Conservation (phyloP, 1,284 basidiomycete genomes). For the Ustanciosporium gigantosporum region DNA sequence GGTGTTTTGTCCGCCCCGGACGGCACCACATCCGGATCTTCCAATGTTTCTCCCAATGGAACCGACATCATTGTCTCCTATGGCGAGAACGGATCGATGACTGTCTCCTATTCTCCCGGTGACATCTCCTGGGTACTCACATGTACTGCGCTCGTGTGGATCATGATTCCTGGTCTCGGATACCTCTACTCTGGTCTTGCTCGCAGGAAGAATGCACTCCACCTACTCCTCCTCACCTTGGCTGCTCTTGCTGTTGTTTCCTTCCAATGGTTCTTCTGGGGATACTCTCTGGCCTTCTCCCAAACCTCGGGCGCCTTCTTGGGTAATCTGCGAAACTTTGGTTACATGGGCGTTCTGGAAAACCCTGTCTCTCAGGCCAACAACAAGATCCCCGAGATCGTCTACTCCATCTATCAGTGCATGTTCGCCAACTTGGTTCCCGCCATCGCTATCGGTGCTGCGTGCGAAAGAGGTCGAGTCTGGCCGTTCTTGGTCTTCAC, state of each 20-base stretch:
- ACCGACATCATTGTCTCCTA: conserved; percentile 57
- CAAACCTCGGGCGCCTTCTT: conserved; percentile 71
- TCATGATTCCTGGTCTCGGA: conserved; percentile 69
- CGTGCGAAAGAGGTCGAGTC: conserved; percentile 85
- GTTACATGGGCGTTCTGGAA: conserved; percentile 72
- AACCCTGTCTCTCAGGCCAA: conserved; percentile 73
- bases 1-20: conserved; percentile 23
- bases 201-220: conserved; percentile 69
- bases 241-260: conserved; percentile 55
- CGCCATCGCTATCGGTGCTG: conserved; percentile 67
- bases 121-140: conserved; percentile 67
- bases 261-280: conserved; percentile 68
- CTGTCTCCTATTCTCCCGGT: conserved; percentile 39
- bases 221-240: conserved; percentile 65
- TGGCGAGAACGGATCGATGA: conserved; percentile 28
- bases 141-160: conserved; percentile 75
- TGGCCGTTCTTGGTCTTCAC: conserved; percentile 84
- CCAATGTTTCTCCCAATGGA: conserved; percentile 21
- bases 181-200: conserved; percentile 88
- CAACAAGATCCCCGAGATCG: conserved; percentile 65
- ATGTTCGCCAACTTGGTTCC: conserved; percentile 65
- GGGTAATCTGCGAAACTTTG: conserved; percentile 70
- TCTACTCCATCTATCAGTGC: conserved; percentile 62
- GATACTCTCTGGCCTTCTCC: conserved; percentile 64
- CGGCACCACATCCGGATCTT: conserved; percentile 12